phyloP scores from a whole-genome alignment of 2,329 filamentous ascomycete genomes.

The Nakataea oryzae region DNA sequence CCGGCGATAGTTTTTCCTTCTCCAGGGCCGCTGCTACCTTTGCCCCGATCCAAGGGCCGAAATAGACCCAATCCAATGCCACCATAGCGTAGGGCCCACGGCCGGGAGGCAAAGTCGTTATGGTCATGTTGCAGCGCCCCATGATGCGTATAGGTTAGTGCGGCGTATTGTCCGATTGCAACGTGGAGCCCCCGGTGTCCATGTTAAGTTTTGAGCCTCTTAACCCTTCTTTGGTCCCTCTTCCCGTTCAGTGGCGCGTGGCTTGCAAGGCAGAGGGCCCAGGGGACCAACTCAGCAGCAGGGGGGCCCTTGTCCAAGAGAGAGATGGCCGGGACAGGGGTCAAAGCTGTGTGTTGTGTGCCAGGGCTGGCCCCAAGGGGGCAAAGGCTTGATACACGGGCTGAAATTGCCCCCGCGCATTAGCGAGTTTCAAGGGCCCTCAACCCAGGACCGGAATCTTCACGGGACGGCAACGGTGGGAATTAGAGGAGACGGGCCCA shows the following conservation, averaged over 20 bases:
- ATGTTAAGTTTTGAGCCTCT: not conserved
- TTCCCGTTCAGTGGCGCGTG: not conserved
- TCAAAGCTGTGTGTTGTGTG: not conserved
- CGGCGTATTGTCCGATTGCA: not conserved
- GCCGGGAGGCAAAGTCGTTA: too few species aligned
- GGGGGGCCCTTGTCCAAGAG: not conserved
- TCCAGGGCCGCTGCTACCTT: not conserved
- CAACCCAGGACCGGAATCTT: constrained; percentile 17
- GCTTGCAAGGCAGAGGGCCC: not conserved
- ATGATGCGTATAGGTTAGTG: not conserved
- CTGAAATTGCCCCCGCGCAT: constrained; percentile 33
- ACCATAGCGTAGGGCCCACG: not conserved
- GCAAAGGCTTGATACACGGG: not conserved
- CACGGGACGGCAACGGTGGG: constrained; percentile 13
- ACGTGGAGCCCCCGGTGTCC: not conserved
- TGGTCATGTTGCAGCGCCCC: not conserved
- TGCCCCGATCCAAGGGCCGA: not conserved
- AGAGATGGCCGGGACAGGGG: not conserved
- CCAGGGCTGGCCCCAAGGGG: not conserved
- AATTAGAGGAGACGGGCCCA: not conserved
- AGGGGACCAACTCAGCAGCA: too few species aligned
- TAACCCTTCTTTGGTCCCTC: not conserved
- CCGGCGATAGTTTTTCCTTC: not conserved
- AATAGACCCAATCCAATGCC: not conserved
- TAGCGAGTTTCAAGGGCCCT: constrained; percentile 43